Conservation (phyloP, 176 grass and related monocot species). For the Cenchrus fungigraminus region DNA sequence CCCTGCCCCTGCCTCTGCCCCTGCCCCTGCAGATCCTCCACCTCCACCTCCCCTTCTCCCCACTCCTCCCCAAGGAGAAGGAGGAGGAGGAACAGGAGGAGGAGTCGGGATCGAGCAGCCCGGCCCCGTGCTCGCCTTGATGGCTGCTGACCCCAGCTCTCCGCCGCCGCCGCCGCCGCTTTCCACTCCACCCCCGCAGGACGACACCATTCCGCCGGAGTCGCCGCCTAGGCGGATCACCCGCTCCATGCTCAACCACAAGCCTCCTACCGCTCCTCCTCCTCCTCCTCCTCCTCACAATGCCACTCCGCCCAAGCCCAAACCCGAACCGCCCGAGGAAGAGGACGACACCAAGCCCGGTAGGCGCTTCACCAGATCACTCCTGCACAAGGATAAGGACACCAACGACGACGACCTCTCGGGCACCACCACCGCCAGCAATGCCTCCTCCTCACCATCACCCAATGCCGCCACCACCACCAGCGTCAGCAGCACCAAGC, state of each 20-base stretch:
- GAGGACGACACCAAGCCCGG: neutral
- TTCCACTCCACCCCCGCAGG: neutral
- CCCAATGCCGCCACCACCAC: slow-evolving; percentile 25
- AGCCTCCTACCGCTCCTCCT: neutral
- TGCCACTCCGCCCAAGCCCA: slow-evolving; percentile 16
- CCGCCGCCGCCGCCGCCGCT: neutral
- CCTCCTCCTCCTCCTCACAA: neutral
- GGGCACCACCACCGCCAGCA: slow-evolving; percentile 44
- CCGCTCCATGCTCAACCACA: slow-evolving; percentile 43
- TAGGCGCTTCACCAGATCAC: slow-evolving; percentile 70
- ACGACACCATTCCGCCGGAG: slow-evolving; percentile 30
- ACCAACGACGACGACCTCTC: slow-evolving; percentile 26
- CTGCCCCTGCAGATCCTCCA: neutral
- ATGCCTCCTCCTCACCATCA: slow-evolving; percentile 33
- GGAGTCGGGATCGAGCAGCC: neutral
- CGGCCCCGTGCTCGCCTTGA: slow-evolving; percentile 22
- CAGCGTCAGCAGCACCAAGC: neutral
- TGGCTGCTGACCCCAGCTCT: neutral
- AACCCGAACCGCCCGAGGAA: neutral
- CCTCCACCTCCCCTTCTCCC: neutral
- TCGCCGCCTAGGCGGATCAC: slow-evolving; percentile 51
- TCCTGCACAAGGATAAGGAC: slow-evolving; percentile 47
- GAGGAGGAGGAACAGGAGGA: neutral
- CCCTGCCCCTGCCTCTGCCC: neutral
- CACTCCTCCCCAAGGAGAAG: neutral